Evolutionary conservation across 495 filamentous ascomycete genomes (phyloP).

Genomic region (Mycothermus thermophilus): DNA sequence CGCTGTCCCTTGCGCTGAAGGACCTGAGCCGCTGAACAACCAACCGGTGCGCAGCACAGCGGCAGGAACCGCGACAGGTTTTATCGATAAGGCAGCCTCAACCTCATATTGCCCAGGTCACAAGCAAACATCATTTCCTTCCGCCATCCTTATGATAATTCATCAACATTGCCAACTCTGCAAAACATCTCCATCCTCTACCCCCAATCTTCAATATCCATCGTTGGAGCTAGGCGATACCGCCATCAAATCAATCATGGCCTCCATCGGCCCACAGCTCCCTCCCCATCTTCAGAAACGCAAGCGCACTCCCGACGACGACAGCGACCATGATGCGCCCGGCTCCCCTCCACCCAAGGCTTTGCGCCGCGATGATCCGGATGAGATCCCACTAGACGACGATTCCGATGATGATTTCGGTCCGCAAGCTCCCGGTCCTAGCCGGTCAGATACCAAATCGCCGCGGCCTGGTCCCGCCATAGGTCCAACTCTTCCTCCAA

Average conservation of each 20-base stretch:
- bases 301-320: constrained; percentile 35
- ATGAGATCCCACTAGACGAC: constrained; percentile 24
- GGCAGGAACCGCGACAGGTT: too few relatives aligned
- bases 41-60: too few relatives aligned
- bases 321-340: constrained; percentile 15
- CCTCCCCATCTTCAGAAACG: constrained; percentile 40
- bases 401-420: constrained; percentile 26
- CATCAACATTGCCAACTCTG: too few relatives aligned
- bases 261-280: constrained; percentile 37
- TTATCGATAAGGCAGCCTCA: constrained; percentile 14
- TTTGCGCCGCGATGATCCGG: constrained; percentile 20
- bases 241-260: constrained; percentile 19
- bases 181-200: background rate
- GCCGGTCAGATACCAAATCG: background rate
- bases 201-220: background rate
- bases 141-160: background rate
- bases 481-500: constrained; percentile 14
- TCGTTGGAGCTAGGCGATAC: background rate
- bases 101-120: background rate
- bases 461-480: constrained; percentile 13
- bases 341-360: constrained; percentile 26
- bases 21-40: too few relatives aligned
- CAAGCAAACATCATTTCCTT: background rate
- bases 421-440: constrained; percentile 14
- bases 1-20: too few relatives aligned